Base-by-base conservation (phyloP, 352 stramenopile species). In the Pythium insidiosum region DNA sequence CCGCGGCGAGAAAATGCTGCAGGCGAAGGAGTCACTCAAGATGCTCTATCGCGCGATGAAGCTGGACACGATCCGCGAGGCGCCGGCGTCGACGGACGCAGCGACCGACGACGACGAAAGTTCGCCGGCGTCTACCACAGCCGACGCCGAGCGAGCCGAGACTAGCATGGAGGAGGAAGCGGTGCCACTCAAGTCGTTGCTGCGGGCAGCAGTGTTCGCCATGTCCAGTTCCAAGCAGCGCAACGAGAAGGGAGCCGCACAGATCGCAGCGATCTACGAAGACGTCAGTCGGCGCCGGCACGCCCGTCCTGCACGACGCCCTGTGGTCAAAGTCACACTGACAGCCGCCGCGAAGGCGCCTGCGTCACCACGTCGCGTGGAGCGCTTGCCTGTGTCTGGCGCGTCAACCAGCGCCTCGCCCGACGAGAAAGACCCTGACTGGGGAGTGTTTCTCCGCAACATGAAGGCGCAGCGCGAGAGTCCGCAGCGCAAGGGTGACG, bases 141-240 rank as follows among this genome's bases (percentile, higher is more conserved):
- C 37, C 5, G 37, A 28, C 18, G 16, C 3, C n/a, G 26, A 33
- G 10, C 28, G 25, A 6, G 35, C 25, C 4, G 18, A 37, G 23
- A 6, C 6, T 4, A 1, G 15, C 13, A 23, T 12, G 2, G 23
- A 34, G 15, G 57, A 56, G 0, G 56, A 62, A 47, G 36, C 61
- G 6, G 54, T 63, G 42, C 66, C 68, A 13, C 57, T 87, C 26
- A 83, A 81, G 30, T 69, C 62, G 12, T 59, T 87, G 11, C 46
- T 87, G 5, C 64, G 62, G 6, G 68, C 74, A 3, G 74, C 71
- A 9, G 75, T 87, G 36, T 66, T 81, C 43, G 66, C 71, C 7
- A 79, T 87, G 71, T 87, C 74, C 20, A 70, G 47, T 11, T 87
- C 74, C 5, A 66, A 58, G 20, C 67, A 63, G 43, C 66, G 74